Conservation (phyloP, 2,329 filamentous ascomycete species). For the Penicillium sp. region DNA sequence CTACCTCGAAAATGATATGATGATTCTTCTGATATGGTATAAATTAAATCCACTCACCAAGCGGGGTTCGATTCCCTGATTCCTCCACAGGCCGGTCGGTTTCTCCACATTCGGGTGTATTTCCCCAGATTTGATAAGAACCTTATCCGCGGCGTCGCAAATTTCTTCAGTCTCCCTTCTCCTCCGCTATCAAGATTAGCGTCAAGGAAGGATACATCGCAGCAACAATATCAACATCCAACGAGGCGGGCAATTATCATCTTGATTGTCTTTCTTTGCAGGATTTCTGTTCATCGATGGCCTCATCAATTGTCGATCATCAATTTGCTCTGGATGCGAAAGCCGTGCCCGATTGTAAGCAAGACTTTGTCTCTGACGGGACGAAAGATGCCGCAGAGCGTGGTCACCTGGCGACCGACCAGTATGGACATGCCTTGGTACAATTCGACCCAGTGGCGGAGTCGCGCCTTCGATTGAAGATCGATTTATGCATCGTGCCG, state of each 20-base stretch:
- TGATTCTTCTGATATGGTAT: no score
- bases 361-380: constrained; percentile 10
- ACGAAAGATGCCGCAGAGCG: constrained; percentile 38
- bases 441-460: constrained; percentile 55
- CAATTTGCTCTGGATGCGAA: constrained; percentile 20
- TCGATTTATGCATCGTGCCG: constrained; percentile 60
- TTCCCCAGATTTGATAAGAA: no score
- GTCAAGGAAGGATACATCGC: no score
- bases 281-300: constrained; percentile 2
- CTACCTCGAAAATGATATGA: no score
- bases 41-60: no score
- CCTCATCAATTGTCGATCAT: neutral
- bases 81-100: no score
- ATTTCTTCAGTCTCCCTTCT: neutral
- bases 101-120: no score
- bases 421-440: constrained; percentile 48
- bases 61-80: neutral
- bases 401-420: constrained; percentile 46
- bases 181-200: no score
- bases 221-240: no score
- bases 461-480: constrained; percentile 54
- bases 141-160: no score
- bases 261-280: neutral
- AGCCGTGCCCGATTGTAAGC: constrained; percentile 13
- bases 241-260: neutral